Conservation (phyloP, 2,329 filamentous ascomycete genomes). For the Monilinia vaccinii-corymbosi region DNA sequence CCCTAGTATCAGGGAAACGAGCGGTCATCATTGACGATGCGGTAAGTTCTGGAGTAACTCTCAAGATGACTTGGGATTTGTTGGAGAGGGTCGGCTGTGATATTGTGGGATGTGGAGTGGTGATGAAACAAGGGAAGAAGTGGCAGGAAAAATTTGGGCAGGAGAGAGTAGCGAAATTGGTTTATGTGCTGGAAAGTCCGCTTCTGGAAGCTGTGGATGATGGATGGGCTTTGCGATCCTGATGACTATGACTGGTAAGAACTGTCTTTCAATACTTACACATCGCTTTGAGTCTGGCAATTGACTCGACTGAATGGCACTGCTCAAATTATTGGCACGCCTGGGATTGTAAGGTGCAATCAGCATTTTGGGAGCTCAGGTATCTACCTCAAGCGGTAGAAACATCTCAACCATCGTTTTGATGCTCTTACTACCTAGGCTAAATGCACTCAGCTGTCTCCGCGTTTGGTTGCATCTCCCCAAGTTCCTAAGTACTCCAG, state of each 20-base stretch:
- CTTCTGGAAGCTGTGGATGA: conserved; percentile 19
- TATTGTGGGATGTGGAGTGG: conserved; percentile 20
- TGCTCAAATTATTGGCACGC: neutral
- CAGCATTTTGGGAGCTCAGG: no score
- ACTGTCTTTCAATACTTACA: no score
- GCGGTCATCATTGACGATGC: conserved; percentile 25
- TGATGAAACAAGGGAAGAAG: conserved; percentile 24
- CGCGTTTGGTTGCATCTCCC: neutral
- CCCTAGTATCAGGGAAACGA: conserved; percentile 17
- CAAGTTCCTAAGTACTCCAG: neutral
- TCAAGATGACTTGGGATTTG: conserved; percentile 24
- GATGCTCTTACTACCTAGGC: neutral
- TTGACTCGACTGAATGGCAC: neutral
- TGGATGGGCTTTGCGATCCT: conserved; percentile 18
- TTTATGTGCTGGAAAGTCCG: conserved; percentile 23
- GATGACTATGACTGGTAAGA: neutral
- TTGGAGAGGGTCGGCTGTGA: conserved; percentile 18
- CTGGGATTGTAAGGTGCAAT: no score
- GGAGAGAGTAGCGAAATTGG: conserved; percentile 13
- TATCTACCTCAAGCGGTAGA: neutral
- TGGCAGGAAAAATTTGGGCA: conserved; percentile 19
- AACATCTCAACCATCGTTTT: neutral
- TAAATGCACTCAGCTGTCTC: no score
- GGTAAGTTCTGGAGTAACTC: conserved; percentile 22
- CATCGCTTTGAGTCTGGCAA: neutral